Conservation (phyloP, 768 basidiomycete genomes). For the Leucogyrophana mollusca region DNA sequence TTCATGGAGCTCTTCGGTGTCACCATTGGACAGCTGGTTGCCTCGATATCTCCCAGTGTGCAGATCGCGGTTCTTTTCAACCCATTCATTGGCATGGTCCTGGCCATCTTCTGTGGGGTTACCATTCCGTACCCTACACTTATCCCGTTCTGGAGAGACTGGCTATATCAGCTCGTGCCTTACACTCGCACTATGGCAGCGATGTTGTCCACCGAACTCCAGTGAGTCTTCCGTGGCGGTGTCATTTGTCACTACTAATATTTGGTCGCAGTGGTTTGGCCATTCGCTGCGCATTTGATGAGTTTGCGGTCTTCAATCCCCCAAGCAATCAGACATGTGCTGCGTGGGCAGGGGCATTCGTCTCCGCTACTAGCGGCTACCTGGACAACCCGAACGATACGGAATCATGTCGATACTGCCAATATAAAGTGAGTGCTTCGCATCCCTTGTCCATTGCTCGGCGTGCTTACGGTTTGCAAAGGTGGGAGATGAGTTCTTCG, state of each 20-base stretch:
- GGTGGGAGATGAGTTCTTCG: slow-evolving; percentile 69
- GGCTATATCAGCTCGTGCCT: slow-evolving; percentile 73
- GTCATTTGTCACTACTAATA: slow-evolving; percentile 10
- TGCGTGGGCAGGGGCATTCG: slow-evolving; percentile 70
- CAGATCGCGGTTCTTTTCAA: slow-evolving; percentile 81
- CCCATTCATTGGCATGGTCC: slow-evolving; percentile 66
- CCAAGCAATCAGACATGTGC: slow-evolving; percentile 73
- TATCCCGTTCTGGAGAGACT: slow-evolving; percentile 68
- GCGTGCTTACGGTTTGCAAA: slow-evolving; percentile 13
- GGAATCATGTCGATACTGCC: slow-evolving; percentile 68
- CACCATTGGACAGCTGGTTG: slow-evolving; percentile 71
- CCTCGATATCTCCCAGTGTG: slow-evolving; percentile 72
- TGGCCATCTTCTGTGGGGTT: slow-evolving; percentile 79
- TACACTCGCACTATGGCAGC: slow-evolving; percentile 70
- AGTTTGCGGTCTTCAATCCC: slow-evolving; percentile 72
- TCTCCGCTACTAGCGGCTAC: slow-evolving; percentile 65
- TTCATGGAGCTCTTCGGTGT: slow-evolving; percentile 76
- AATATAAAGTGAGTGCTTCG: slow-evolving; percentile 41
- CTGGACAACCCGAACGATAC: slow-evolving; percentile 65
- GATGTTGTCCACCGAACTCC: slow-evolving; percentile 76
- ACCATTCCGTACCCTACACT: slow-evolving; percentile 69
- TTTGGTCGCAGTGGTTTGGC: slow-evolving; percentile 49
- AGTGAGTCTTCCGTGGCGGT: slow-evolving; percentile 38
- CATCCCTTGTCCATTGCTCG: neutral
- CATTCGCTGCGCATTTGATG: slow-evolving; percentile 63